Base-by-base conservation (phyloP, 495 filamentous ascomycete species). In the Thermochaetoides thermophila region DNA sequence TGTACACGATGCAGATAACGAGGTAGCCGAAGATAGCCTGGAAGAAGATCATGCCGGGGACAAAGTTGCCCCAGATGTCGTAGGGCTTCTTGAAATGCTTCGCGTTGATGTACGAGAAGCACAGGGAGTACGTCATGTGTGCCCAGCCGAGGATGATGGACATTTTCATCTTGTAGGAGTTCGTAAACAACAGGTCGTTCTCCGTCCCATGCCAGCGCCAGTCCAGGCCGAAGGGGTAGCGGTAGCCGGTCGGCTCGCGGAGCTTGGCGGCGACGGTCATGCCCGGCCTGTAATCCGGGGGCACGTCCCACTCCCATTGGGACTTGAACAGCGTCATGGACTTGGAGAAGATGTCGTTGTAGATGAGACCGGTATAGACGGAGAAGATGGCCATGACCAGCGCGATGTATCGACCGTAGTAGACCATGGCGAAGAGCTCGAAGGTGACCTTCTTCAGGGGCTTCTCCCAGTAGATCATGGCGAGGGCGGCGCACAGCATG, bases 81-180 rank as follows among this genome's bases (percentile, higher is more conserved):
- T 95, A 80, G 32, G 80, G 79, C 16, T 75, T 78, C 60, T 87
- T 86, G 69, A 95, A 99, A 50, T 93, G 81, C 12, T 81, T 76
- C 28, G 84, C 84, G 44, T 99, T 99, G 65, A 92, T 68, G 52
- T 80, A 84, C 23, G 91, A 82, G 40, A 92, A 74, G 64, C 80
- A 83, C 37, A 99, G 74, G 24, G 91, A 94, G 55, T 89, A 97
- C 9, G 89, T 96, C 89, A 97, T 97, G 59, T 96, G 87, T 39
- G 70, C 69, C 89, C 89, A 99, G 31, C 89, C 89, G 45, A 99
- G 64, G 37, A 95, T 63, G 49, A 99, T 91, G 65, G 80, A 85
- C 54, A 97, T 79, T 68, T 99, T 99, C 89, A 99, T 96, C 74
- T 99, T 99, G 72, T 87, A 84, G 58, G 80, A 87, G 76, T 99